Conservation (phyloP, 352 stramenopile genomes). For the Pilasporangium apinafurcum region DNA sequence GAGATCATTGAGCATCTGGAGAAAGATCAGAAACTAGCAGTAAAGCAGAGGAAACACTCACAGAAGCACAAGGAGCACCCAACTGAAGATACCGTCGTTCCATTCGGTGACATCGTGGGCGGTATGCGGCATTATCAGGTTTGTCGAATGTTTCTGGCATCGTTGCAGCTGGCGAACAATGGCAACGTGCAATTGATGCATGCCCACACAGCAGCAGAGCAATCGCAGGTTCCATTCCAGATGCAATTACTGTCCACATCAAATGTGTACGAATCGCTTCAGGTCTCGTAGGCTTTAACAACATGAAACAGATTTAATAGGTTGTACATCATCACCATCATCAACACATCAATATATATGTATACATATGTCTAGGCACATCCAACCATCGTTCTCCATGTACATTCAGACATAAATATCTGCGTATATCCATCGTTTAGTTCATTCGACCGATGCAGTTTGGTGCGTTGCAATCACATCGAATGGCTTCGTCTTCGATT, state of each 20-base stretch:
- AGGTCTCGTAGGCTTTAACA: too few species aligned
- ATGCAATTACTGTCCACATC: slow-evolving; percentile 59
- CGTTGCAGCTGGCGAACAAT: slow-evolving; percentile 88
- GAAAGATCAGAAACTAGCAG: slow-evolving; percentile 18
- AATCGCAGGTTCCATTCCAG: slow-evolving; percentile 49
- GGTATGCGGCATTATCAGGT: slow-evolving; percentile 71
- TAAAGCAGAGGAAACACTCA: slow-evolving; percentile 8
- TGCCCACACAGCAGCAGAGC: slow-evolving; percentile 49
- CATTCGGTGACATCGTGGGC: slow-evolving; percentile 52
- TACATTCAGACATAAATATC: too few species aligned
- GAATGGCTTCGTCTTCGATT: slow-evolving; percentile 93
- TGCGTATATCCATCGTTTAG: too few species aligned
- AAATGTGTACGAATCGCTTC: slow-evolving; percentile 58
- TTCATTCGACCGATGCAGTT: slow-evolving; percentile 96
- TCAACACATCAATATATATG: too few species aligned
- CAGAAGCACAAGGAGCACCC: slow-evolving; percentile 23
- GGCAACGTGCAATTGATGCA: slow-evolving; percentile 84
- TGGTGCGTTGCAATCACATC: slow-evolving; percentile 89
- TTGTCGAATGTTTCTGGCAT: slow-evolving; percentile 87
- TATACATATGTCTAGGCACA: too few species aligned
- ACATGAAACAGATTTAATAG: too few species aligned
- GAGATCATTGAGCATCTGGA: slow-evolving; percentile 52
- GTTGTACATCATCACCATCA: too few species aligned
- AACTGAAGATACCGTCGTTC: slow-evolving; percentile 13
- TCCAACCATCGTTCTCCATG: too few species aligned